Conservation (phyloP, 2,329 filamentous ascomycete species). For the Bimuria novae-zelandiae region DNA sequence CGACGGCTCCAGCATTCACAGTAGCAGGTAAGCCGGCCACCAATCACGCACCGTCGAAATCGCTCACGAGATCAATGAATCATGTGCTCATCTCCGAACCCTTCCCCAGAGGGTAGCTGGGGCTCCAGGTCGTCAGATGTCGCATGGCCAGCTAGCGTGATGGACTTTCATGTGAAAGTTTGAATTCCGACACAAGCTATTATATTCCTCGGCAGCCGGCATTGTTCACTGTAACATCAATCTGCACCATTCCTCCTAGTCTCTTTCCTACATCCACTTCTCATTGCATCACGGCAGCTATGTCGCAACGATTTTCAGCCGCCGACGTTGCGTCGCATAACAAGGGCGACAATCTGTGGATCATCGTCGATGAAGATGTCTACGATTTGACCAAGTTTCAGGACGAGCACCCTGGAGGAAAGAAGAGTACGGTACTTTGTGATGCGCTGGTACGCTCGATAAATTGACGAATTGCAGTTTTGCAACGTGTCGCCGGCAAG, state of each 20-base stretch:
- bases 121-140: slow-evolving; percentile 27
- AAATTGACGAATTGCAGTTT: slow-evolving; percentile 52
- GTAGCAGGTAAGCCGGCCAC: slow-evolving; percentile 31
- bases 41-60: slow-evolving; percentile 33
- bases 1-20: slow-evolving; percentile 21
- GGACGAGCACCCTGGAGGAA: slow-evolving; percentile 65
- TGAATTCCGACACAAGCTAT: slow-evolving; percentile 27
- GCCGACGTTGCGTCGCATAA: slow-evolving; percentile 91
- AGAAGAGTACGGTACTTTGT: slow-evolving; percentile 63
- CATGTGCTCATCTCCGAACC: slow-evolving; percentile 25
- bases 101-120: slow-evolving; percentile 26
- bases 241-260: slow-evolving; percentile 19
- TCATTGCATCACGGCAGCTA: slow-evolving; percentile 47
- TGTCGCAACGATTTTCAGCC: slow-evolving; percentile 86
- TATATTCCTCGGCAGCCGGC: slow-evolving; percentile 21
- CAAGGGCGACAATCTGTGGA: slow-evolving; percentile 83
- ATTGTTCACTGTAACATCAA: slow-evolving; percentile 26
- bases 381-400: slow-evolving; percentile 82
- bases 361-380: slow-evolving; percentile 92
- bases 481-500: slow-evolving; percentile 68
- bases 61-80: slow-evolving; percentile 37
- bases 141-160: slow-evolving; percentile 22
- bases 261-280: slow-evolving; percentile 8
- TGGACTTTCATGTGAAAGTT: slow-evolving; percentile 45
- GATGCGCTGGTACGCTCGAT: not conserved